phyloP scores from a whole-genome alignment of 495 filamentous ascomycete species.

The Daldinia caldariorum region DNA sequence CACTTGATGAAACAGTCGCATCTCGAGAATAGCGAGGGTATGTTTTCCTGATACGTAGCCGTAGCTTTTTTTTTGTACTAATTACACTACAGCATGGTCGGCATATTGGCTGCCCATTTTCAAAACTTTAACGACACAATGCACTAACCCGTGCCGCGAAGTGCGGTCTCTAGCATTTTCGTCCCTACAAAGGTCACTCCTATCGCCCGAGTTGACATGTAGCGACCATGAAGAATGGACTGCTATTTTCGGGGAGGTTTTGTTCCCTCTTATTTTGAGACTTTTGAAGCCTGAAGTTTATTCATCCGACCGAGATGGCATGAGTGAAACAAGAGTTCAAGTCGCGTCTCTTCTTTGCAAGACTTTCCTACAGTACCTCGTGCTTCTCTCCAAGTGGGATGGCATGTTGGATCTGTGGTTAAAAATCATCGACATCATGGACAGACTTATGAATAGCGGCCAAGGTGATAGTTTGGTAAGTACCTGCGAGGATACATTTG shows the following conservation, averaged over 20 bases:
- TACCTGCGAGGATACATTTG: slow-evolving; percentile 17
- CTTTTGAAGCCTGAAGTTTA: slow-evolving; percentile 96
- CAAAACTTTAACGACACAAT: slow-evolving; percentile 85
- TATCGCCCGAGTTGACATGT: slow-evolving; percentile 80
- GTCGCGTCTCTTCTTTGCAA: slow-evolving; percentile 92
- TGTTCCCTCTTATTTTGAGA: slow-evolving; percentile 91
- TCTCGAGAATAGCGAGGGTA: slow-evolving; percentile 85
- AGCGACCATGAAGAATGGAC: slow-evolving; percentile 89
- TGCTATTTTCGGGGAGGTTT: slow-evolving; percentile 90
- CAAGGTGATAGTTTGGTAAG: slow-evolving; percentile 89
- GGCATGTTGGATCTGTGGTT: slow-evolving; percentile 96
- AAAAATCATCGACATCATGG: slow-evolving; percentile 92
- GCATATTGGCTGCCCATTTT: slow-evolving; percentile 98
- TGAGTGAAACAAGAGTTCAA: slow-evolving; percentile 94
- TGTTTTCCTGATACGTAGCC: slow-evolving; percentile 24
- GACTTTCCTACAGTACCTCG: slow-evolving; percentile 94
- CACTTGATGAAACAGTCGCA: slow-evolving; percentile 91
- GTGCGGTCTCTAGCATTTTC: slow-evolving; percentile 88
- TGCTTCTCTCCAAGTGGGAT: slow-evolving; percentile 81
- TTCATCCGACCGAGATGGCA: slow-evolving; percentile 88
- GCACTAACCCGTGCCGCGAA: slow-evolving; percentile 93
- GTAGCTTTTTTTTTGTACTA: slow-evolving; percentile 26
- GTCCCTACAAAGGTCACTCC: slow-evolving; percentile 84
- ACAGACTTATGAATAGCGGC: slow-evolving; percentile 95
- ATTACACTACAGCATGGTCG: slow-evolving; percentile 78